Evolutionary conservation across 1,284 basidiomycete species (phyloP).

Genomic region (Cerrena zonata): DNA sequence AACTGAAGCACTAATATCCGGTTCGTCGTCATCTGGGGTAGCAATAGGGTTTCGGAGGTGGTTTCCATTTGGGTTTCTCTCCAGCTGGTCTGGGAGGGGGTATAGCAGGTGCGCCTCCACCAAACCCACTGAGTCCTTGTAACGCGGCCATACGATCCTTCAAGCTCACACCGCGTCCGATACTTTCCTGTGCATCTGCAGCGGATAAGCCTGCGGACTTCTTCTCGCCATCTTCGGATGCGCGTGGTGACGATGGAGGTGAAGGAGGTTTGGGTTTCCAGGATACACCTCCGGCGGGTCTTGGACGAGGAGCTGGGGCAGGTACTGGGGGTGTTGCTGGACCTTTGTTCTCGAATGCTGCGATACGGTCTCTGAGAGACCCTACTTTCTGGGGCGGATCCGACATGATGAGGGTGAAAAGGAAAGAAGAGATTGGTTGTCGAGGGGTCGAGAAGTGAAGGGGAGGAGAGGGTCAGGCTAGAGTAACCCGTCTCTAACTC

Average conservation of each 20-base stretch:
- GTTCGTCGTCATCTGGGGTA: constrained; percentile 38
- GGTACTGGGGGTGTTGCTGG: constrained; percentile 39
- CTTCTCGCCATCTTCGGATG: constrained; percentile 18
- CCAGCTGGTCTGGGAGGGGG: constrained; percentile 54
- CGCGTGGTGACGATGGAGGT: constrained; percentile 43
- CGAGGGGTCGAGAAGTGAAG: not conserved
- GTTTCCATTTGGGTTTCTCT: constrained; percentile 81
- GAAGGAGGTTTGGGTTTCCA: constrained; percentile 65
- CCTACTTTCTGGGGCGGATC: constrained; percentile 57
- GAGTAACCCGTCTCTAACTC: no score
- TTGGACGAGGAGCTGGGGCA: constrained; percentile 58
- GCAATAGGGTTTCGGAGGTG: constrained; percentile 44
- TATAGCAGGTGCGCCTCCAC: constrained; percentile 35
- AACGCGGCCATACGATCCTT: constrained; percentile 91
- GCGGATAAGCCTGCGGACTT: constrained; percentile 57
- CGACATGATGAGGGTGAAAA: constrained; percentile 32
- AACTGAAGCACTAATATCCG: constrained; percentile 11
- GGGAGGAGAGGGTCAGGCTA: no score
- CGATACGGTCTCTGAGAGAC: constrained; percentile 77
- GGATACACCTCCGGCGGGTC: constrained; percentile 55
- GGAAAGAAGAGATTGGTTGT: not conserved
- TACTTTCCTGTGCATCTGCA: constrained; percentile 77
- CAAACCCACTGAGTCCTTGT: constrained; percentile 74
- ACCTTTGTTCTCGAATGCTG: constrained; percentile 67
- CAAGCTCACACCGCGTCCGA: constrained; percentile 66